Evolutionary conservation across 352 stramenopile genomes (phyloP).

Genomic region (Pythium phragmitis): DNA sequence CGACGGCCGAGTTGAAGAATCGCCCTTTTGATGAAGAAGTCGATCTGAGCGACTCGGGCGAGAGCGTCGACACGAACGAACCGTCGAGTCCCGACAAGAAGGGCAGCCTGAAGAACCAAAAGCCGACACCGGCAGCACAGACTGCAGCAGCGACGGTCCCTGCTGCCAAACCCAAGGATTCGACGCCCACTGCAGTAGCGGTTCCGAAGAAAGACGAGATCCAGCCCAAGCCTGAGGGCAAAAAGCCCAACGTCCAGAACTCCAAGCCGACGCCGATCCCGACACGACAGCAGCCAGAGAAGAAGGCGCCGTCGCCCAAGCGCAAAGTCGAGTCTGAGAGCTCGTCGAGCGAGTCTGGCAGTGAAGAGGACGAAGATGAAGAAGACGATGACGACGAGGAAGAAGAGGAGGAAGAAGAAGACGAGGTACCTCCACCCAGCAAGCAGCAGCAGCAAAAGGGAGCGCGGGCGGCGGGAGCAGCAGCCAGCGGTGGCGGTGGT

Average conservation of each 20-base stretch:
- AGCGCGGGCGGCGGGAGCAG: conserved; percentile 16
- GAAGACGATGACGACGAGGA: conserved; percentile 51
- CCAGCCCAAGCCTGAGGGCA: conserved; percentile 27
- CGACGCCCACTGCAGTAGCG: conserved; percentile 5
- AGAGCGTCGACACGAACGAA: conserved; percentile 81
- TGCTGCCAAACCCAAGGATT: conserved; percentile 20
- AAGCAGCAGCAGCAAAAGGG: conserved; percentile 20
- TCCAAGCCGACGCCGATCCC: conserved; percentile 30
- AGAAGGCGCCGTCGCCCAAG: conserved; percentile 46
- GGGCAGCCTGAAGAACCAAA: conserved; percentile 37
- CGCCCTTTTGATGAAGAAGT: conserved; percentile 86
- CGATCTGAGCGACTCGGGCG: conserved; percentile 83
- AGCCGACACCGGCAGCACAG: conserved; percentile 7
- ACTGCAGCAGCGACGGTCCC: neutral
- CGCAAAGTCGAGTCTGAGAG: conserved; percentile 60
- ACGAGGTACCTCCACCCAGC: conserved; percentile 15
- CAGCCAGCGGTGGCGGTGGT: neutral
- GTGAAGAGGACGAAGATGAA: conserved; percentile 65
- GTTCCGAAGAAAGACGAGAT: conserved; percentile 28
- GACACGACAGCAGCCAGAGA: conserved; percentile 40
- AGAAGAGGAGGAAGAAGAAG: conserved; percentile 55
- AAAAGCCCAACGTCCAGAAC: conserved; percentile 17
- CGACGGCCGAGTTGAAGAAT: conserved; percentile 68
- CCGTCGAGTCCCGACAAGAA: conserved; percentile 59
- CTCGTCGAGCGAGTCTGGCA: conserved; percentile 66